Conservation (phyloP, 2,329 filamentous ascomycete genomes). For the Hymenoscyphus linearis region DNA sequence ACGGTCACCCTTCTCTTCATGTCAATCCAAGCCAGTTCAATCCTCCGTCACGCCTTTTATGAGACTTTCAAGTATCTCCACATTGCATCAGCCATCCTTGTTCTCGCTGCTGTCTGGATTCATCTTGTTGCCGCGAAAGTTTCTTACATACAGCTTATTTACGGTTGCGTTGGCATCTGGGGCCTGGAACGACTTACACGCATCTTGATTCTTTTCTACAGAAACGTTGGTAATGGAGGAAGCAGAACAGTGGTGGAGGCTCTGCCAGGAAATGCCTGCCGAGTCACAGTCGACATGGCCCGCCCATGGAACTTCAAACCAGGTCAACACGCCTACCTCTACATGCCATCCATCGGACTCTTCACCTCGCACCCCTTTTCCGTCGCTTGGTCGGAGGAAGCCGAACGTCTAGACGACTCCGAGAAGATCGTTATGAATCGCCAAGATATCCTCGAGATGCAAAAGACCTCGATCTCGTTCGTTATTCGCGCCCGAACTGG, state of each 20-base stretch:
- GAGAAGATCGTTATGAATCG: slow-evolving; percentile 56
- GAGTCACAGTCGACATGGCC: slow-evolving; percentile 68
- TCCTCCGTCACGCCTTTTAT: slow-evolving; percentile 72
- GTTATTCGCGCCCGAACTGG: slow-evolving; percentile 70
- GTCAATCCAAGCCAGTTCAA: slow-evolving; percentile 62
- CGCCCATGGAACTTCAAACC: slow-evolving; percentile 72
- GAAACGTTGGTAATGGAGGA: slow-evolving; percentile 62
- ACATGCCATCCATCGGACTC: slow-evolving; percentile 66
- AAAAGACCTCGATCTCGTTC: slow-evolving; percentile 63
- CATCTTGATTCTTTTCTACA: slow-evolving; percentile 54
- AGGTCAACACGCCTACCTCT: slow-evolving; percentile 75
- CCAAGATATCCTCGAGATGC: slow-evolving; percentile 53
- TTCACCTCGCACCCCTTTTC: slow-evolving; percentile 78
- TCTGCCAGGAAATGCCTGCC: slow-evolving; percentile 68
- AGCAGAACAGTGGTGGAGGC: slow-evolving; percentile 68
- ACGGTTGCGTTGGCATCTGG: slow-evolving; percentile 63
- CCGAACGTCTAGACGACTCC: slow-evolving; percentile 41
- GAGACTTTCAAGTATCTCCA: slow-evolving; percentile 72
- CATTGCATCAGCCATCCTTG: slow-evolving; percentile 55
- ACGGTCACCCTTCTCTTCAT: slow-evolving; percentile 57
- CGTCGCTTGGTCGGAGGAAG: slow-evolving; percentile 70
- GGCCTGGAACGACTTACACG: slow-evolving; percentile 56
- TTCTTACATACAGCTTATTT: slow-evolving; percentile 53
- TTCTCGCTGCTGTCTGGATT: slow-evolving; percentile 61
- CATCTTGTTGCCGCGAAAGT: slow-evolving; percentile 53